Conservation (phyloP, 345 rosid genomes). For the Eutrema japonicum region DNA sequence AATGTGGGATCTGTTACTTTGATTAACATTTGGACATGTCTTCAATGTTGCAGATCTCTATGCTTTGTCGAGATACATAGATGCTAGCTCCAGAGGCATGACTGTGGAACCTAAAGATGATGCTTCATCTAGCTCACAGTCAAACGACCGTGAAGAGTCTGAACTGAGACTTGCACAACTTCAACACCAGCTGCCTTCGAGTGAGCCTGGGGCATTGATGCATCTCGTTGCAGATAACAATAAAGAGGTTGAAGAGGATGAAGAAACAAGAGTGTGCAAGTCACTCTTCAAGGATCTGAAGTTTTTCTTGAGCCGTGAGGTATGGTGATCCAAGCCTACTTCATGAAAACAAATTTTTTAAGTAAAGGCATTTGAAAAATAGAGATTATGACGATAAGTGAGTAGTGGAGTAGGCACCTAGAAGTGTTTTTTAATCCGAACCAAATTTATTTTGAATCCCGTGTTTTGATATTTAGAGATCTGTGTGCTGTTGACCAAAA, state of each 20-base stretch:
- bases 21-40: neutral
- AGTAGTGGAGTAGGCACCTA: neutral
- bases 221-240: constrained; percentile 64
- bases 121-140: constrained; percentile 51
- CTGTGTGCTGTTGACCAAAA: too few species aligned
- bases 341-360: too few species aligned
- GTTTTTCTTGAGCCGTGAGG: constrained; percentile 96
- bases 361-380: neutral
- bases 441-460: neutral
- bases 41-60: constrained; percentile 71
- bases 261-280: constrained; percentile 80
- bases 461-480: neutral
- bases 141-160: constrained; percentile 61
- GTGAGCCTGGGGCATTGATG: constrained; percentile 95
- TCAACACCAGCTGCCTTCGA: constrained; percentile 91
- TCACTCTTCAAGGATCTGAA: constrained; percentile 72
- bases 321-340: constrained; percentile 29
- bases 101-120: constrained; percentile 47
- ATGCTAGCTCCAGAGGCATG: constrained; percentile 57
- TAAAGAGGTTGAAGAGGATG: constrained; percentile 84
- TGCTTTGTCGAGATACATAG: constrained; percentile 82
- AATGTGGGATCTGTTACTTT: neutral
- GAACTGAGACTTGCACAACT: constrained; percentile 92
- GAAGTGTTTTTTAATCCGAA: neutral
- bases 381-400: neutral